Evolutionary conservation across 805 yeast genomes (phyloP).

Genomic region (Yamadazyma takamatsuzukensis): DNA sequence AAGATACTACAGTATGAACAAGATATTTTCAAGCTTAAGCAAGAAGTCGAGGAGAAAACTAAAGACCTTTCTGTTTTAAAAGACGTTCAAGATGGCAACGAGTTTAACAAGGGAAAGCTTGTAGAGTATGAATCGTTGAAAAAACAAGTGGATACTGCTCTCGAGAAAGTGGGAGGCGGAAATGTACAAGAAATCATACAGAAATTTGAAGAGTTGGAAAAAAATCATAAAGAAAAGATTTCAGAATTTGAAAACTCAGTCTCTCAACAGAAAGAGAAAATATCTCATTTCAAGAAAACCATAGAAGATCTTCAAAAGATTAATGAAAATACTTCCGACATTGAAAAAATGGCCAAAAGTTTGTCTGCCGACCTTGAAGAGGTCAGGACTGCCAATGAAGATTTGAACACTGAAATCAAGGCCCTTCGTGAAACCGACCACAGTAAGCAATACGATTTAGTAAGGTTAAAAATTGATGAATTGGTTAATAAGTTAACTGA

Average conservation of each 20-base stretch:
- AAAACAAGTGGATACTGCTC: neutral
- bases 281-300: neutral
- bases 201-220: neutral
- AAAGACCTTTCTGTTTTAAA: neutral
- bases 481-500: constrained; percentile 7
- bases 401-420: too few species aligned
- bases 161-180: too few species aligned
- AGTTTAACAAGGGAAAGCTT: constrained; percentile 2
- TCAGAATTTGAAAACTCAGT: neutral
- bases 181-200: neutral
- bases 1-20: constrained; percentile 3
- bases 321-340: neutral
- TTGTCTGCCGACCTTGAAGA: too few species aligned
- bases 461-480: constrained; percentile 5
- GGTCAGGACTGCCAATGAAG: too few species aligned
- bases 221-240: neutral
- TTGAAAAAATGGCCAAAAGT: too few species aligned
- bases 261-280: neutral
- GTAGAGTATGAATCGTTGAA: too few species aligned
- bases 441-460: constrained; percentile 9
- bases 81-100: neutral
- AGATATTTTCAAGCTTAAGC: constrained; percentile 1
- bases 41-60: neutral
- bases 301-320: neutral
- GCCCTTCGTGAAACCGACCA: constrained; percentile 1